phyloP scores from a whole-genome alignment of 208 protist genomes.

The Leishmania tropica region DNA sequence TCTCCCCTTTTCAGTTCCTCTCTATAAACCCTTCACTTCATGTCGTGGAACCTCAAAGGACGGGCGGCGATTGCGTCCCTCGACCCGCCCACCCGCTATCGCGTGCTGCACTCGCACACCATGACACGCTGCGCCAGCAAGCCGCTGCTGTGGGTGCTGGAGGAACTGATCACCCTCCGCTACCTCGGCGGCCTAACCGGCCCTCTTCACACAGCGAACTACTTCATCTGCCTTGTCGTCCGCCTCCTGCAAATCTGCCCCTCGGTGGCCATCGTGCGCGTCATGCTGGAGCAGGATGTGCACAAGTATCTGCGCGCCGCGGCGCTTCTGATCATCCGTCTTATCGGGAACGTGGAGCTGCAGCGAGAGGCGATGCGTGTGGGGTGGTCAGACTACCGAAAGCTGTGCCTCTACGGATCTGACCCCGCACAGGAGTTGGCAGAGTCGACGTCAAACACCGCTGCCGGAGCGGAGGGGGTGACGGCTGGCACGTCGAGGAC shows the following conservation, averaged over 20 bases:
- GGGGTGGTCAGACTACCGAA: constrained; percentile 76
- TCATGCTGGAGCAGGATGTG: constrained; percentile 76
- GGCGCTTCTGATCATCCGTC: constrained; percentile 65
- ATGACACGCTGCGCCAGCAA: constrained; percentile 69
- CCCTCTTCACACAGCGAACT: constrained; percentile 51
- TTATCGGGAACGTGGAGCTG: constrained; percentile 62
- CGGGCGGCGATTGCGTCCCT: constrained; percentile 54
- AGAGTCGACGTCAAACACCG: constrained; percentile 3
- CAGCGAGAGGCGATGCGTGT: constrained; percentile 51
- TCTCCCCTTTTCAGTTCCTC: background rate
- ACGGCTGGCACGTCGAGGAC: background rate
- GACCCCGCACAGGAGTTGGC: constrained; percentile 36
- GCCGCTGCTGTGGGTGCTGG: constrained; percentile 68
- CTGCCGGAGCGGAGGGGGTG: background rate
- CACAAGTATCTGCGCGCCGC: constrained; percentile 85
- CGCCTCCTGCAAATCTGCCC: constrained; percentile 79
- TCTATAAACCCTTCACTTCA: background rate
- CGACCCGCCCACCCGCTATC: constrained; percentile 60
- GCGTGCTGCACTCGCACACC: constrained; percentile 54
- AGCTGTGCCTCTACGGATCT: constrained; percentile 67
- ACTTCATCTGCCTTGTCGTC: constrained; percentile 69
- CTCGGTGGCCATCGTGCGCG: constrained; percentile 46
- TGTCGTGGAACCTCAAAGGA: constrained; percentile 77
- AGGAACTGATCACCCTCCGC: constrained; percentile 55
- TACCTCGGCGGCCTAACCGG: constrained; percentile 57